Conservation (phyloP, 129 eudicot genomes). For the Centrapalus pauciflorus region DNA sequence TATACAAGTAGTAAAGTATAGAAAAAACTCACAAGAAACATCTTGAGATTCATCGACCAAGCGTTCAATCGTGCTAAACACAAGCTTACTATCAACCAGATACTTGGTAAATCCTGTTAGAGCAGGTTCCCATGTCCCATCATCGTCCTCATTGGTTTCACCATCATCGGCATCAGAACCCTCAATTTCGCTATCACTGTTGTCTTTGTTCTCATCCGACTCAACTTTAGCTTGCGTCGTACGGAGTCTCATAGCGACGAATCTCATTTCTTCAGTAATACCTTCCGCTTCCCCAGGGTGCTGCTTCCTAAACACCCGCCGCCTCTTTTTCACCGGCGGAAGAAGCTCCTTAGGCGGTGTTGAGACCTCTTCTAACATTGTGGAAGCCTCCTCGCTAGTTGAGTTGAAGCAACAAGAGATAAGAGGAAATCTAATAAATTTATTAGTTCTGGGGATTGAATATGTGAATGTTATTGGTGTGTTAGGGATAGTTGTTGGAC, state of each 20-base stretch:
- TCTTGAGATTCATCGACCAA: slow-evolving; percentile 76
- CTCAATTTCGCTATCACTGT: slow-evolving; percentile 15
- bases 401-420: slow-evolving; percentile 13
- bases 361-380: neutral
- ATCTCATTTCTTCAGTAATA: slow-evolving; percentile 91
- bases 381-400: slow-evolving; percentile 15
- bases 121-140: slow-evolving; percentile 63
- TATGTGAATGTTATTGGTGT: neutral
- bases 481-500: neutral
- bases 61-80: slow-evolving; percentile 66
- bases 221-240: slow-evolving; percentile 28
- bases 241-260: slow-evolving; percentile 81
- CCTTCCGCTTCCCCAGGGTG: slow-evolving; percentile 80
- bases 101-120: slow-evolving; percentile 66
- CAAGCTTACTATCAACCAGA: slow-evolving; percentile 69
- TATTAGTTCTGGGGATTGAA: slow-evolving; percentile 4
- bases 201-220: neutral
- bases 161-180: slow-evolving; percentile 10
- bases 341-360: slow-evolving; percentile 15
- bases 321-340: slow-evolving; percentile 41
- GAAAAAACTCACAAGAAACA: slow-evolving; percentile 74
- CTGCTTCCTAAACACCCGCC: slow-evolving; percentile 51
- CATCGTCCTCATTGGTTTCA: slow-evolving; percentile 3
- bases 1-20: neutral
- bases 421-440: slow-evolving; percentile 16